Evolutionary conservation across 2,329 filamentous ascomycete genomes (phyloP).

Genomic region (Penicillium frequentans): DNA sequence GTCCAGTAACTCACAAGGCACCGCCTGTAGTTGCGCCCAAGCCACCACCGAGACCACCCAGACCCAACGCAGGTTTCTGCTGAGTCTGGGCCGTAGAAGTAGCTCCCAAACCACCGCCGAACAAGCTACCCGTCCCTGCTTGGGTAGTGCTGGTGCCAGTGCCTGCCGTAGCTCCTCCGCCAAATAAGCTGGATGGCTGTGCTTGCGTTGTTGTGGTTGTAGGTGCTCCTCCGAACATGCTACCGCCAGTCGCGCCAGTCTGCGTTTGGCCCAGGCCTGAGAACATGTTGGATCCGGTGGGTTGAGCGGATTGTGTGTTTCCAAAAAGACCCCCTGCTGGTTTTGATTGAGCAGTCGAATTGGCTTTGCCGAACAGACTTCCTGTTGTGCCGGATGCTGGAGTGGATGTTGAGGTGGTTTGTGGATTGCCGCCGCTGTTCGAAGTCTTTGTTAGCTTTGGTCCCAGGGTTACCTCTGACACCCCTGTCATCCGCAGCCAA

Average conservation of each 20-base stretch:
- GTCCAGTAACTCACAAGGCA: conserved; percentile 34
- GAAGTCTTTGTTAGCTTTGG: conserved; percentile 17
- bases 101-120: conserved; percentile 18
- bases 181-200: conserved; percentile 36
- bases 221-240: conserved; percentile 30
- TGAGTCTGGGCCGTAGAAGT: conserved; percentile 33
- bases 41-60: conserved; percentile 15
- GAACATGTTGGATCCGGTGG: conserved; percentile 35
- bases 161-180: conserved; percentile 19
- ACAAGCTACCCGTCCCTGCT: conserved; percentile 13
- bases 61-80: conserved; percentile 32
- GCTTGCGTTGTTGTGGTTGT: conserved; percentile 31
- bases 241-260: conserved; percentile 23
- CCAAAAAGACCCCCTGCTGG: conserved; percentile 35
- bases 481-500: not conserved
- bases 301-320: conserved; percentile 28
- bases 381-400: conserved; percentile 28
- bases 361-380: conserved; percentile 32
- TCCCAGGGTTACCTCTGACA: not conserved
- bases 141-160: conserved; percentile 5
- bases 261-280: conserved; percentile 30
- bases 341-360: conserved; percentile 31
- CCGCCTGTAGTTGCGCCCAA: conserved; percentile 31
- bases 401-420: conserved; percentile 29
- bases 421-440: conserved; percentile 30